These are phyloP conservation scores for Tetraselmis striata DNA, from an alignment of 139 green algal genomes.

Conservation along the genomic window DNA sequence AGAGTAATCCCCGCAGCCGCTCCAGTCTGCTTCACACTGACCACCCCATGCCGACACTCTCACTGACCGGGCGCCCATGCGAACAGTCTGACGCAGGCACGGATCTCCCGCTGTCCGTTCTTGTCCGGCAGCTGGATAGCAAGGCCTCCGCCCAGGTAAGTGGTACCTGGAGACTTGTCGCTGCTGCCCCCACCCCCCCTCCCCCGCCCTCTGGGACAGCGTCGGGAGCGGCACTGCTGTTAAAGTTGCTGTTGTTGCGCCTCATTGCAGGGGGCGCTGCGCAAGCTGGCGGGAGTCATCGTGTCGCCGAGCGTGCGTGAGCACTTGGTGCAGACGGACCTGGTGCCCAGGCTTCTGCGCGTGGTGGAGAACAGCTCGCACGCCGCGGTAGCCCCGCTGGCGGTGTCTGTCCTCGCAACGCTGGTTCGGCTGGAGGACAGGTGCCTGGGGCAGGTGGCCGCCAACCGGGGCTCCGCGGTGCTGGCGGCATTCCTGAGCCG, in stretches of 20 bases:
- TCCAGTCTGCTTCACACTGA: no score
- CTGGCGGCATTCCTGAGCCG: not conserved
- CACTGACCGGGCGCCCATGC: no score
- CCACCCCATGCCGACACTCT: no score
- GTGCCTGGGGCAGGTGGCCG: not conserved
- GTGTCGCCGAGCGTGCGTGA: not conserved
- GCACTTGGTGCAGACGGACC: not conserved
- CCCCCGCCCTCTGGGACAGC: no score
- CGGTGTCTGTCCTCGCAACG: not conserved
- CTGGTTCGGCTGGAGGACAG: not conserved
- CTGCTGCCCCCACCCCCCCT: no score
- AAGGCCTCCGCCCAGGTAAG: not conserved
- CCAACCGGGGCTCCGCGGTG: not conserved
- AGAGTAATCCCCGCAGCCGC: no score
- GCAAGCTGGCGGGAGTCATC: not conserved
- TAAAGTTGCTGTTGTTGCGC: no score
- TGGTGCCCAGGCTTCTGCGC: not conserved
- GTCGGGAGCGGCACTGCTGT: no score
- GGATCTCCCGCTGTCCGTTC: not conserved
- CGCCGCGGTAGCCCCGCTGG: not conserved
- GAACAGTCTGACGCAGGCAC: no score
- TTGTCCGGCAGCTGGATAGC: not conserved
- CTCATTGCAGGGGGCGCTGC: not conserved
- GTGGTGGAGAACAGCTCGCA: not conserved
- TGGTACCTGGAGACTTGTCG: no score